These are phyloP conservation scores for Cucumis melo DNA, from an alignment of 306 rosid species.

Conservation along the genomic window DNA sequence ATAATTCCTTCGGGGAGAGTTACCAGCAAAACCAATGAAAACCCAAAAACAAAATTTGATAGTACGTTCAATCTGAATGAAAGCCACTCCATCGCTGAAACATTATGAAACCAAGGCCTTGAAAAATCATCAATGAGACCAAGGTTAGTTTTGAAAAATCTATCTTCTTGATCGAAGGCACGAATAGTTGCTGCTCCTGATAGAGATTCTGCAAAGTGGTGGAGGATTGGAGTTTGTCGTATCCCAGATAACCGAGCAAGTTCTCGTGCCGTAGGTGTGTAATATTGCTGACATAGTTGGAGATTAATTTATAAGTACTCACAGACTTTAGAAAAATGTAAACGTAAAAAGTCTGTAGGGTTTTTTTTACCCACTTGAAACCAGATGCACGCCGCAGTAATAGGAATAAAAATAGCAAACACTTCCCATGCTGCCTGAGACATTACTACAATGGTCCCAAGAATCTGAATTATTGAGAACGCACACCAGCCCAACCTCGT, in stretches of 20 bases:
- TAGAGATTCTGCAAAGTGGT: conserved; percentile 82
- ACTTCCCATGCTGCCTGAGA: conserved; percentile 92
- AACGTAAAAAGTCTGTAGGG: too few species aligned
- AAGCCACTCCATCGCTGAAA: conserved; percentile 92
- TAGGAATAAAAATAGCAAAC: neutral
- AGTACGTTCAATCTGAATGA: conserved; percentile 73
- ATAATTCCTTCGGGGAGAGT: conserved; percentile 75
- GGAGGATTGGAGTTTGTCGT: conserved; percentile 68
- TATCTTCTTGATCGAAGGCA: conserved; percentile 67
- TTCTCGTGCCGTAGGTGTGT: conserved; percentile 91
- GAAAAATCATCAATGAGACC: conserved; percentile 53
- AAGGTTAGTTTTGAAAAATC: conserved; percentile 48
- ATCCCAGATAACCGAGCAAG: conserved; percentile 76
- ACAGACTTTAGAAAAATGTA: too few species aligned
- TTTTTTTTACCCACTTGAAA: neutral
- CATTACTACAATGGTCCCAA: conserved; percentile 90
- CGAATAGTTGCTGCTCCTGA: conserved; percentile 79
- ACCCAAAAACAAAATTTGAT: conserved; percentile 82
- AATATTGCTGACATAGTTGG: conserved; percentile 38
- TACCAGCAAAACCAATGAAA: conserved; percentile 61
- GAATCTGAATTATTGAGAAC: conserved; percentile 67
- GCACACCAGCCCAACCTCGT: conserved; percentile 86
- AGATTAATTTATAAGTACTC: too few species aligned
- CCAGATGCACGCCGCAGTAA: neutral
- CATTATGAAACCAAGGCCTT: conserved; percentile 80